phyloP scores from a whole-genome alignment of 129 eudicot genomes.

The Pulicaria dysenterica region DNA sequence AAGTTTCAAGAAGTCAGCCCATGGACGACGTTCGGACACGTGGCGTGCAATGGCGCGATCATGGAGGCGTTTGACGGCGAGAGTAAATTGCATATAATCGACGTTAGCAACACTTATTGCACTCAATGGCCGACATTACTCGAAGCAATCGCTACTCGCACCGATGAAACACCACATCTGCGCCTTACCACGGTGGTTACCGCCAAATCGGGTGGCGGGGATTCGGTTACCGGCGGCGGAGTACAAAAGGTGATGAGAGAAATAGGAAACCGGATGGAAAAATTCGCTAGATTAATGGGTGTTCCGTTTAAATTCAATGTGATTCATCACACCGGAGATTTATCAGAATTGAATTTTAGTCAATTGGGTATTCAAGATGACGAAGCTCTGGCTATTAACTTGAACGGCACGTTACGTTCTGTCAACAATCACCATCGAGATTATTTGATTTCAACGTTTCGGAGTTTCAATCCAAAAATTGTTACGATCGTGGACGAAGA shows the following conservation, averaged over 20 bases:
- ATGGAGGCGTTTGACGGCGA: slow-evolving; percentile 88
- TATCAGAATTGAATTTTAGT: slow-evolving; percentile 53
- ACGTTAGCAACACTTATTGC: slow-evolving; percentile 75
- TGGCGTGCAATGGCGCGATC: slow-evolving; percentile 86
- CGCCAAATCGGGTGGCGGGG: slow-evolving; percentile 16
- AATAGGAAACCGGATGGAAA: slow-evolving; percentile 80
- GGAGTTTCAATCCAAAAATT: slow-evolving; percentile 60
- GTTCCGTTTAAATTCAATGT: slow-evolving; percentile 79
- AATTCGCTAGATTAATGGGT: slow-evolving; percentile 90
- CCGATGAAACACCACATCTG: slow-evolving; percentile 82
- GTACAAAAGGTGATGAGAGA: slow-evolving; percentile 79
- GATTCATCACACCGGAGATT: slow-evolving; percentile 67
- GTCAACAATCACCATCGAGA: slow-evolving; percentile 51
- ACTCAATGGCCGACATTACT: slow-evolving; percentile 97
- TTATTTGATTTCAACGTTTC: slow-evolving; percentile 45
- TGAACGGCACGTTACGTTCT: slow-evolving; percentile 63
- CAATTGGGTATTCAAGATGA: slow-evolving; percentile 60
- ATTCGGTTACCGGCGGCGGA: slow-evolving; percentile 20
- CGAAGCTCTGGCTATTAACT: slow-evolving; percentile 79
- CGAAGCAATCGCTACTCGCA: slow-evolving; percentile 83
- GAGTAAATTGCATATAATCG: slow-evolving; percentile 67
- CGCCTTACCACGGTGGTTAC: slow-evolving; percentile 66
- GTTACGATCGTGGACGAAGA: slow-evolving; percentile 84
- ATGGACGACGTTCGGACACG: slow-evolving; percentile 96
- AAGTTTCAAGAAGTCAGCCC: slow-evolving; percentile 97